Evolutionary conservation across 768 basidiomycete species (phyloP), one percentile per base, ranked within the genome.

Genomic region (Porphyrellus cyaneotinctus): DNA sequence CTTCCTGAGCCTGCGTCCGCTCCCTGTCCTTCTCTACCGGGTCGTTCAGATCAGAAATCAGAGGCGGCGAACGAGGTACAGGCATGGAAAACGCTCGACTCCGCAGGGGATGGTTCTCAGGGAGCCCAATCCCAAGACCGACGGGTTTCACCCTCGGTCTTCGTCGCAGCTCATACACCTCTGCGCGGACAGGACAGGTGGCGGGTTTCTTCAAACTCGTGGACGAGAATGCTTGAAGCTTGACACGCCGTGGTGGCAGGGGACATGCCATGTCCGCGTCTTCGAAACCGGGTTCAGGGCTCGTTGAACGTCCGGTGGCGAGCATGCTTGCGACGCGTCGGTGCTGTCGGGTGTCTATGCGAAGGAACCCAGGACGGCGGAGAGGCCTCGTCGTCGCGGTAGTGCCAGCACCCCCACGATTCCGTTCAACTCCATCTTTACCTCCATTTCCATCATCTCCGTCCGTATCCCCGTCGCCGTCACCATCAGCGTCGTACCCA

Each of bases 61-160:
- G 48, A 14, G 58, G 39, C 1, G 37, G 14, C 9, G 43, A 38
- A 6, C n/a, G 13, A 17, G 50, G 37, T 1, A 56, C 33, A 2
- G 67, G 65, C 59, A 62, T 58, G 24, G 54, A 62, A 24, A 51
- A 57, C 7, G 59, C 54, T 0, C 67, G 65, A 38, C 42, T 31
- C 3, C 49, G 56, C 6, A 59, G 37, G 10, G 56, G 65, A 17
- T 68, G 62, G 22, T 48, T 54, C 35, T 64, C 59, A 17, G 65
- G 67, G 44, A 69, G 61, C 11, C 64, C 62, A 30, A 66, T 57
- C 26, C 65, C 66, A 9, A 66, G 54, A 23, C 66, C 66, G 31
- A 66, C 33, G 12, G 43, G 62, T 32, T 51, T 54, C n/a, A 28
- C 48, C 20, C 31, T 49, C 14, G 44, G 24, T 30, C 49, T 56